Conservation (phyloP, 2,329 filamentous ascomycete species). For the Sordariomycetes sp. region DNA sequence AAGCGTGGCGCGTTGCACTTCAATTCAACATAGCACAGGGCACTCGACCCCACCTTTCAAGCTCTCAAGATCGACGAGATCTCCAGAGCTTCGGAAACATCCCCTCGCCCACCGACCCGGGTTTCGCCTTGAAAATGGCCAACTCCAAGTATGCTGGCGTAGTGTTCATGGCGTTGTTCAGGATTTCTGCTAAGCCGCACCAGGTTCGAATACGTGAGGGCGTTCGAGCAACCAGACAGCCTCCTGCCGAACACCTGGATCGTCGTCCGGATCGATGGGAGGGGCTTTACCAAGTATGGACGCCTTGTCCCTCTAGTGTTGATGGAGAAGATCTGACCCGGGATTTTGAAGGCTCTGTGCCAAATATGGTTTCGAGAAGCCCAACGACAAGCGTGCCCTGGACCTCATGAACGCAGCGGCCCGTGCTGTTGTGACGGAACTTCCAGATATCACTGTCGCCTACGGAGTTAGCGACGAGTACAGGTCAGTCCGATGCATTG, state of each 20-base stretch:
- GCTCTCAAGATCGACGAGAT: background rate
- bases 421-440: conserved; percentile 68
- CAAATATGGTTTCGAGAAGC: conserved; percentile 80
- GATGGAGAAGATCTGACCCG: background rate
- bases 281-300: conserved; percentile 83
- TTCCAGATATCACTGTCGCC: conserved; percentile 76
- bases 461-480: conserved; percentile 96
- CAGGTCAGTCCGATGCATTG: conserved; percentile 36
- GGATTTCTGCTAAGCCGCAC: background rate
- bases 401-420: conserved; percentile 93
- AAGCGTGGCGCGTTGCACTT: background rate
- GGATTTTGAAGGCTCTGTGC: conserved; percentile 55
- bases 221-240: conserved; percentile 72
- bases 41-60: background rate
- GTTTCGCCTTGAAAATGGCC: conserved; percentile 27
- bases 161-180: background rate
- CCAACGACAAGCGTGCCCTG: conserved; percentile 79
- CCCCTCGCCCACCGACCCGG: background rate
- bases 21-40: no score
- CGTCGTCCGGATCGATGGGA: conserved; percentile 84
- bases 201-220: conserved; percentile 89
- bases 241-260: conserved; percentile 92
- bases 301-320: background rate
- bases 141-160: conserved; percentile 37
- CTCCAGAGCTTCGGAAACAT: background rate